Conservation (phyloP, 495 filamentous ascomycete species). For the Annulohypoxylon stygium region DNA sequence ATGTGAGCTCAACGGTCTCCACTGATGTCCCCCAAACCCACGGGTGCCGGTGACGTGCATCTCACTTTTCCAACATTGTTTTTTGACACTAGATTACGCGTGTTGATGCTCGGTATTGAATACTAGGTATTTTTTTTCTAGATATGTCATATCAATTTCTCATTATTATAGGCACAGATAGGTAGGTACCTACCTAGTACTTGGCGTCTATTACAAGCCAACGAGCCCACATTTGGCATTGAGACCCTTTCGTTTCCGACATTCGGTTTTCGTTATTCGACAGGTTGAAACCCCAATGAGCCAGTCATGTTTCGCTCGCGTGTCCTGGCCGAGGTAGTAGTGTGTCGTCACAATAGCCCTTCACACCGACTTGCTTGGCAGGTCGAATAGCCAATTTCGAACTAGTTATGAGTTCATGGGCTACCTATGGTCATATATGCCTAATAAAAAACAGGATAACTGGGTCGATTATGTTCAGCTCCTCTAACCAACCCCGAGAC, state of each 20-base stretch:
- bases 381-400: conserved; percentile 17
- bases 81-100: conserved; percentile 20
- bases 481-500: conserved; percentile 7
- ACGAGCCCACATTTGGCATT: background rate
- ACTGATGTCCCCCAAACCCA: background rate
- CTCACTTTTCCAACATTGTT: background rate
- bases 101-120: conserved; percentile 24
- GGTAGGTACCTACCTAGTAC: background rate
- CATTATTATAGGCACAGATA: background rate
- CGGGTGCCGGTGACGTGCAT: conserved; percentile 6
- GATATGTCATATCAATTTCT: conserved; percentile 5
- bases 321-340: background rate
- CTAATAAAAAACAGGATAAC: conserved; percentile 17
- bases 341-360: background rate
- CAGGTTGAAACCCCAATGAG: background rate
- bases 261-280: background rate
- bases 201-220: background rate
- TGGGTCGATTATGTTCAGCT: conserved; percentile 17
- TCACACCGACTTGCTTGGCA: conserved; percentile 16
- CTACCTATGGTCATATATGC: conserved; percentile 18
- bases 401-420: conserved; percentile 6
- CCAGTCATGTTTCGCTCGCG: conserved; percentile 1
- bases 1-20: conserved; percentile 11
- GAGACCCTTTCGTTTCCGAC: conserved; percentile 6
- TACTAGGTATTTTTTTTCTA: background rate